Evolutionary conservation across 257 asterid genomes (phyloP).

Genomic region (Capsicum pubescens): DNA sequence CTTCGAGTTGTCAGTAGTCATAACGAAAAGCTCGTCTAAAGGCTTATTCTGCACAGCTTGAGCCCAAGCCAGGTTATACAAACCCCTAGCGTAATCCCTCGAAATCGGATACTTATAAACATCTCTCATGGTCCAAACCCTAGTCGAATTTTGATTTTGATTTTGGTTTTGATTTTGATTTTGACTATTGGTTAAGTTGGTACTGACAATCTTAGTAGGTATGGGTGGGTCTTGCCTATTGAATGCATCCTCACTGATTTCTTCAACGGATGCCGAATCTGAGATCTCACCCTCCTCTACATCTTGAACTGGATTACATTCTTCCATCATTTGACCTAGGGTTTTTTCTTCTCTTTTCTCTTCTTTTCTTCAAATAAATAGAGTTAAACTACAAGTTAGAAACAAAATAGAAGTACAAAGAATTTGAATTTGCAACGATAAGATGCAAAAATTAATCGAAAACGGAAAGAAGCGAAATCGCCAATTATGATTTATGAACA

Average conservation of each 20-base stretch:
- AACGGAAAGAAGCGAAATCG: background rate
- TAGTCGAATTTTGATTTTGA: slow-evolving; percentile 47
- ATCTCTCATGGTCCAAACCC: slow-evolving; percentile 89
- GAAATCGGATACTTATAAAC: slow-evolving; percentile 69
- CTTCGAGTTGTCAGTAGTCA: slow-evolving; percentile 41
- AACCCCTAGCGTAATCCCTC: slow-evolving; percentile 60
- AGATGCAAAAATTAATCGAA: background rate
- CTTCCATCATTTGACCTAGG: slow-evolving; percentile 57
- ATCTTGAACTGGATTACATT: slow-evolving; percentile 56
- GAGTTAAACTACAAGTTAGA: slow-evolving; percentile 15
- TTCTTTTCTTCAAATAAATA: background rate
- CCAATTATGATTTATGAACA: background rate
- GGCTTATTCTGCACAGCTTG: slow-evolving; percentile 96
- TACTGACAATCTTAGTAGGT: slow-evolving; percentile 16
- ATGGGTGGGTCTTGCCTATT: slow-evolving; percentile 37
- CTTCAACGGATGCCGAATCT: slow-evolving; percentile 84
- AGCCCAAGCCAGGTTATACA: slow-evolving; percentile 94
- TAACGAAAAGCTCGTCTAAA: slow-evolving; percentile 67
- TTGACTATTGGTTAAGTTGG: slow-evolving; percentile 16
- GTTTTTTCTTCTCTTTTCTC: slow-evolving; percentile 37
- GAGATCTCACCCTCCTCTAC: slow-evolving; percentile 98
- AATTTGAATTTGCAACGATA: background rate
- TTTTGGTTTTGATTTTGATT: slow-evolving; percentile 30
- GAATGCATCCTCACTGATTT: slow-evolving; percentile 73
- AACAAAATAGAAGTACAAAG: background rate